Conservation (phyloP, 176 grass and related monocot genomes). For the Cymbopogon citratus region DNA sequence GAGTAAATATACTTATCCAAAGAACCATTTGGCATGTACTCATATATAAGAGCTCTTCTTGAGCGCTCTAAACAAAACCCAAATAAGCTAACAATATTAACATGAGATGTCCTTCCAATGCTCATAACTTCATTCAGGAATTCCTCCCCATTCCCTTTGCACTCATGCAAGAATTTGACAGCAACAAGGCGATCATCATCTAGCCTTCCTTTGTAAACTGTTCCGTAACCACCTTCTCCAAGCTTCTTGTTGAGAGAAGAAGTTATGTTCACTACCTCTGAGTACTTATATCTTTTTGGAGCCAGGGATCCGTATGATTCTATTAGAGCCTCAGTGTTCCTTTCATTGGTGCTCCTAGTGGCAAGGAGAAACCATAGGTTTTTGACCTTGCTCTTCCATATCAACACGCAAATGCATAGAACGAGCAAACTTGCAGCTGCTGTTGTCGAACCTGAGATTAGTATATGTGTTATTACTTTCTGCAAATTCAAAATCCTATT, state of each 20-base stretch:
- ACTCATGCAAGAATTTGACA: conserved; percentile 30
- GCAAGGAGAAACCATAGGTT: background rate
- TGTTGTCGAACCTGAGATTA: background rate
- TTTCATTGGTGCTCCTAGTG: background rate
- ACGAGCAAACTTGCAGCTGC: background rate
- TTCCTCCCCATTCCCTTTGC: conserved; percentile 22
- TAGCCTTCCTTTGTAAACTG: conserved; percentile 29
- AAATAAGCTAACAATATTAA: conserved; percentile 47
- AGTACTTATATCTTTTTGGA: no score
- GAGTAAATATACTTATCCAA: conserved; percentile 53
- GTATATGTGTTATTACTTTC: background rate
- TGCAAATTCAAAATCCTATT: background rate
- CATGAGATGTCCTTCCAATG: conserved; percentile 52
- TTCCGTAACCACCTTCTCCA: conserved; percentile 46
- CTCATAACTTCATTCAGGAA: conserved; percentile 50
- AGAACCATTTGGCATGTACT: conserved; percentile 60
- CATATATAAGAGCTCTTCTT: conserved; percentile 47
- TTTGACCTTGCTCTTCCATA: background rate
- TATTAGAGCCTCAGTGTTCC: no score
- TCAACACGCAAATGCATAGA: background rate
- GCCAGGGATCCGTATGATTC: no score
- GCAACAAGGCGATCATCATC: conserved; percentile 21
- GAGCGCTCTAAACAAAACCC: conserved; percentile 52
- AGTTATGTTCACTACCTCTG: conserved; percentile 29
- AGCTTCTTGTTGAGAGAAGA: conserved; percentile 29